Percentiles rank a stretch among this genome's conserved stretches.
These are phyloP conservation scores for Periconia sp. DNA, from an alignment of 2,329 filamentous ascomycete genomes.

Conservation along the genomic window DNA sequence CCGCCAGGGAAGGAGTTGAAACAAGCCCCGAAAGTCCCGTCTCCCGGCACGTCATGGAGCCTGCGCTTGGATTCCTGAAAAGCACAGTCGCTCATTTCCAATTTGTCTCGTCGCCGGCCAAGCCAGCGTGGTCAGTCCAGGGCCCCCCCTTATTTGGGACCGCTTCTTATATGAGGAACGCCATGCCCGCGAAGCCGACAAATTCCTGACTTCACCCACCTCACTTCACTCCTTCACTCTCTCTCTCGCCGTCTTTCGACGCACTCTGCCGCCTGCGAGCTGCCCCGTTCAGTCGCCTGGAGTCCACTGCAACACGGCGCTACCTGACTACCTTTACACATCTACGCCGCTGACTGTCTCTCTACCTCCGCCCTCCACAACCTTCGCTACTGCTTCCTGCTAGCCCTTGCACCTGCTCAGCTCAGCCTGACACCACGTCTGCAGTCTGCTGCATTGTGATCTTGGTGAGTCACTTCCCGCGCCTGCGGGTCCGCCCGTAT, in stretches of 20 bases:
- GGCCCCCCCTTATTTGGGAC: no score
- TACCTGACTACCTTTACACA: constrained; percentile 24
- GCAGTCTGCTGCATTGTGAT: constrained; percentile 14
- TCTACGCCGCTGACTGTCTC: constrained; percentile 24
- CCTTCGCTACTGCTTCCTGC: constrained; percentile 15
- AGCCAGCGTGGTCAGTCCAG: constrained; percentile 36
- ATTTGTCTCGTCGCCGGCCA: constrained; percentile 46
- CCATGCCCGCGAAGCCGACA: constrained; percentile 32
- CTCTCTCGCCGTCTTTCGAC: constrained; percentile 25
- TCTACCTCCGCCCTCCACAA: background rate
- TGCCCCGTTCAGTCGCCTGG: background rate
- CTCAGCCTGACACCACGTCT: constrained; percentile 25
- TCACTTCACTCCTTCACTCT: constrained; percentile 30
- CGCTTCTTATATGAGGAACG: constrained; percentile 42
- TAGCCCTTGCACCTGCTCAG: constrained; percentile 28
- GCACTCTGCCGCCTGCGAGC: constrained; percentile 9
- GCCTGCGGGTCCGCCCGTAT: constrained; percentile 21
- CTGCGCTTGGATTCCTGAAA: constrained; percentile 40
- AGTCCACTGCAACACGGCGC: constrained; percentile 33
- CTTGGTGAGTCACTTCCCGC: constrained; percentile 26
- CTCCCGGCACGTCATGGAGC: constrained; percentile 49
- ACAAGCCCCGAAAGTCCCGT: constrained; percentile 46
- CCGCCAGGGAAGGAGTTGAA: no score
- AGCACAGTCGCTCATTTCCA: constrained; percentile 46
- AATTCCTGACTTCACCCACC: constrained; percentile 24